Base-by-base conservation (phyloP, 2,329 filamentous ascomycete genomes). In the Penicillium janthinellum region DNA sequence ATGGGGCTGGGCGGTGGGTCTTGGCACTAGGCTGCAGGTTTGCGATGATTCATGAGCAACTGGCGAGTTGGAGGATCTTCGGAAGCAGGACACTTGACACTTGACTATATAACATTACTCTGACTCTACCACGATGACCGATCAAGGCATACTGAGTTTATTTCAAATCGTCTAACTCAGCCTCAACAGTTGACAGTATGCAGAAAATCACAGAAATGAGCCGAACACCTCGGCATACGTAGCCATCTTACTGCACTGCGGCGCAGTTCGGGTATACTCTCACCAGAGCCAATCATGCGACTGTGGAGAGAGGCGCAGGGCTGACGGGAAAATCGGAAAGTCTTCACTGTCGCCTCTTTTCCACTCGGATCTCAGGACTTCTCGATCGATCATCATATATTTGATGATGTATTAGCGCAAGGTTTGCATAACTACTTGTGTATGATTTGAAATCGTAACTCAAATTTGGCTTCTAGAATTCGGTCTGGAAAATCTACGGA, bases 21-120 rank as follows among this genome's bases (percentile, higher is more conserved):
- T 59, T 56, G 60, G 63, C 56, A 53, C 59, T 64, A 65, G 63
- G 63, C 63, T 65, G 59, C 63, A 57, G 31, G 59, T 62, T 65
- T 60, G 56, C 49, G 56, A 63, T 64, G 62, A 64, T 62, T 57
- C 56, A 63, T 63, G 39, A 56, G 12, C n/a, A 10, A 22, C 22
- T 25, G 2, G 15, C 17, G 15, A 11, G 20, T 12, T 3, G 38
- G 15, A 20, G 39, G 17, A 22, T 12, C 17, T 31, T 31, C 31
- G 25, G 7, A 31, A 31, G 28, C 10, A 42, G 17, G 4, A 20
- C 10, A 14, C 4, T 42, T 22, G 4, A 20, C 10, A 14, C 10
- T 42, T 22, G 39, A 20, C 39, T 22, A 42, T 22, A 42, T 47
- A 31, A n/a, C 17, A 17, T 17, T 17, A 17, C 15, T 31, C 2